phyloP scores from a whole-genome alignment of 306 rosid species.

The Vigna trinervia region DNA sequence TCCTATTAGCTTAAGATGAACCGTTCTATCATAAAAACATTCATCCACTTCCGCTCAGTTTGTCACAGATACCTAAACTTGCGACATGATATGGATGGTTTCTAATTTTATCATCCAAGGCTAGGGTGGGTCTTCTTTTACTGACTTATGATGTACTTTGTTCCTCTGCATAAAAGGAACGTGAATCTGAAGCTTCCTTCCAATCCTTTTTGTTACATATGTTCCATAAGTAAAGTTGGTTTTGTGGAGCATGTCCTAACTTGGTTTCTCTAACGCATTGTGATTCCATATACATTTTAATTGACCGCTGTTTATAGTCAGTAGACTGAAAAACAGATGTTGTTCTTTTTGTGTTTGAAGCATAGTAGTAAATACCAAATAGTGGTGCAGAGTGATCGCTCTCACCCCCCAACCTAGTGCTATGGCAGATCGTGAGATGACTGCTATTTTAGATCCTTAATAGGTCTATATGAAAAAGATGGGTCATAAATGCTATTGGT shows the following conservation, averaged over 20 bases:
- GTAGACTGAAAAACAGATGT: background rate
- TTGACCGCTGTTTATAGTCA: background rate
- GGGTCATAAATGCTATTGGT: background rate
- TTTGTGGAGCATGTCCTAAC: background rate
- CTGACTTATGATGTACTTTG: background rate
- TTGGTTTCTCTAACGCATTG: background rate
- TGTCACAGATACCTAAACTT: background rate
- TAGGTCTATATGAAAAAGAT: background rate
- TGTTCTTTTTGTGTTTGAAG: constrained; percentile 53
- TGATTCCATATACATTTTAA: background rate
- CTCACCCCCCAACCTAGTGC: background rate
- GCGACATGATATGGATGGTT: background rate
- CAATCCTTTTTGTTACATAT: background rate
- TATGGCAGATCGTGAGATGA: background rate
- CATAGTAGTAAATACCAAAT: background rate
- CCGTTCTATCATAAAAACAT: background rate
- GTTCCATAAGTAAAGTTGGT: background rate
- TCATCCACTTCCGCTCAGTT: background rate
- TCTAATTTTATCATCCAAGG: background rate
- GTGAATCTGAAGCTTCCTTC: background rate
- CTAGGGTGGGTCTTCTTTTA: background rate
- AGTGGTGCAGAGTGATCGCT: background rate
- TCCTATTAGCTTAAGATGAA: background rate
- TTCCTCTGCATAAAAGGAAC: background rate
- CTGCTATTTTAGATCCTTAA: background rate